These are phyloP conservation scores for Leccinum sublutescens DNA, from an alignment of 768 basidiomycete genomes.

Conservation along the genomic window DNA sequence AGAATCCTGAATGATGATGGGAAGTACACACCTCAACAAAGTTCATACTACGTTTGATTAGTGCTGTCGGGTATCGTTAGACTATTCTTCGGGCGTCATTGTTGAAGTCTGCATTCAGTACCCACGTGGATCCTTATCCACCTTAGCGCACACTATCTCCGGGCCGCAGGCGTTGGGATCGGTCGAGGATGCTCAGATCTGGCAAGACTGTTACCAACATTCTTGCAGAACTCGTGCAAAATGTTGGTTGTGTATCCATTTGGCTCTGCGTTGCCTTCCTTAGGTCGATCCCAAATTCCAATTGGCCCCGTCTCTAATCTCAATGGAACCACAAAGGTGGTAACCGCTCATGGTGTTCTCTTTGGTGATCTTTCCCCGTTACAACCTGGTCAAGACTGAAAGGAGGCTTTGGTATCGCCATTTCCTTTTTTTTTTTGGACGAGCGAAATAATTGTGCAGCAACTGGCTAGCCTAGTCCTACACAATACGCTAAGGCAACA, in stretches of 20 bases:
- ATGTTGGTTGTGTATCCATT: slow-evolving; percentile 32
- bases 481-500: no score
- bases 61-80: slow-evolving; percentile 30
- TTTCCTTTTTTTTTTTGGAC: slow-evolving; percentile 28
- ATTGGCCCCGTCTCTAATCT: not conserved
- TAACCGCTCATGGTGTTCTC: slow-evolving; percentile 47
- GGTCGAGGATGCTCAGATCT: slow-evolving; percentile 42
- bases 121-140: slow-evolving; percentile 60
- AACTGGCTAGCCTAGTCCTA: no score
- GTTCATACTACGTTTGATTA: not conserved
- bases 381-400: slow-evolving; percentile 12
- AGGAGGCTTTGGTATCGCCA: slow-evolving; percentile 42
- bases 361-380: slow-evolving; percentile 48
- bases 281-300: not conserved
- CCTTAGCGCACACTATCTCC: slow-evolving; percentile 58
- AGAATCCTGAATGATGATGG: slow-evolving; percentile 53
- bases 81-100: slow-evolving; percentile 57
- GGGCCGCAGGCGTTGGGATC: slow-evolving; percentile 35
- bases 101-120: slow-evolving; percentile 54
- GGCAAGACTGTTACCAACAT: slow-evolving; percentile 58
- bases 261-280: not conserved
- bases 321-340: slow-evolving; percentile 45
- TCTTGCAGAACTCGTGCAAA: slow-evolving; percentile 57
- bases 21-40: slow-evolving; percentile 13
- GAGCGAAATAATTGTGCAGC: no score